Percentiles rank a stretch among this genome's conserved stretches.
phyloP scores from a whole-genome alignment of 2,329 filamentous ascomycete species.

The Scytalidium lignicola region DNA sequence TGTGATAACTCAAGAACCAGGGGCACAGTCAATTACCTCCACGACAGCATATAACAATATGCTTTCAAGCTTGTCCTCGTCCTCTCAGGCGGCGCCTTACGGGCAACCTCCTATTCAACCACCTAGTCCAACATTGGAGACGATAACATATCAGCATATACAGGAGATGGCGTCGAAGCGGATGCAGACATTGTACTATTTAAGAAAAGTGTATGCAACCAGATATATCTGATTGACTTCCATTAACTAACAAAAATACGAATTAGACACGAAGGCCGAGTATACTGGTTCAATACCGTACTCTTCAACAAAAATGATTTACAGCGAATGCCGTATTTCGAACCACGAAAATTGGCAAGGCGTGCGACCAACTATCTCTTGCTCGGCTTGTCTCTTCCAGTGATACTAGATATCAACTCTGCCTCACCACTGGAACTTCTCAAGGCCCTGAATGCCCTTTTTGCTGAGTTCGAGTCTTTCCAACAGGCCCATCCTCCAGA shows the following conservation, averaged over 20 bases:
- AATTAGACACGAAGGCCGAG: slow-evolving; percentile 78
- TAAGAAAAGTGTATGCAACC: slow-evolving; percentile 75
- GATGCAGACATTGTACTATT: slow-evolving; percentile 88
- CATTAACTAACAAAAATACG: slow-evolving; percentile 3
- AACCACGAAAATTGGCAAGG: slow-evolving; percentile 75
- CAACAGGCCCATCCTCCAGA: slow-evolving; percentile 80
- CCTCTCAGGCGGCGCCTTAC: slow-evolving; percentile 16
- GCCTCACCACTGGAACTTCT: slow-evolving; percentile 79
- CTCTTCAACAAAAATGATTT: slow-evolving; percentile 84
- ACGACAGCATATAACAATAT: slow-evolving; percentile 25
- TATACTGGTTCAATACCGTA: slow-evolving; percentile 98
- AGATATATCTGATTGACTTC: not conserved
- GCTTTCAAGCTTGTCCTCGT: slow-evolving; percentile 23
- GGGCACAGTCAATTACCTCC: slow-evolving; percentile 17
- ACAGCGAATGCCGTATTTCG: slow-evolving; percentile 77
- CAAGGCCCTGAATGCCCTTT: slow-evolving; percentile 74
- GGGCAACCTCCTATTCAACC: slow-evolving; percentile 16
- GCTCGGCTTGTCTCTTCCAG: slow-evolving; percentile 84
- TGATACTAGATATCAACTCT: slow-evolving; percentile 82
- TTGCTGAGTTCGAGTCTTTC: slow-evolving; percentile 90
- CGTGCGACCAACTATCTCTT: slow-evolving; percentile 92
- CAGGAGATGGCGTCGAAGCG: slow-evolving; percentile 86
- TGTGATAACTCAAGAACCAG: slow-evolving; percentile 9
- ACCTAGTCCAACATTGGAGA: slow-evolving; percentile 27
- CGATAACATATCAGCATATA: slow-evolving; percentile 52